phyloP scores from a whole-genome alignment of 768 basidiomycete genomes.

The Hortiboletus campestris region DNA sequence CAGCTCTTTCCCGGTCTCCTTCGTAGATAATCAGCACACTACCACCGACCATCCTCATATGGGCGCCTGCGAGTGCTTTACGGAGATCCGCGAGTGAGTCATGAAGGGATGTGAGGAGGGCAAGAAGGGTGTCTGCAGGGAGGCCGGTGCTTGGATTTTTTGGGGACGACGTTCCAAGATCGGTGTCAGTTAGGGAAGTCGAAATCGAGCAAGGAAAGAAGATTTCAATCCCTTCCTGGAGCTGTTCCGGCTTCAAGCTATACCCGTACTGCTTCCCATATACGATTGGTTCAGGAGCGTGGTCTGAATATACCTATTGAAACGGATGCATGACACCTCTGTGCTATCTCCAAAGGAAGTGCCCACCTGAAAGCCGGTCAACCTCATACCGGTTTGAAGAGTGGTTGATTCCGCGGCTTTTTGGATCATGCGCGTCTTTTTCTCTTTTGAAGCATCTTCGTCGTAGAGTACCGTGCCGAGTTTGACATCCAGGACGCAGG shows the following conservation, averaged over 20 bases:
- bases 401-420: conserved; percentile 72
- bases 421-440: conserved; percentile 74
- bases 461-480: conserved; percentile 90
- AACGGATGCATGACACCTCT: neutral
- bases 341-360: neutral
- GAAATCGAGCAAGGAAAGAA: conserved; percentile 66
- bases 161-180: neutral
- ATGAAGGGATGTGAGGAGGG: conserved; percentile 56
- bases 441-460: conserved; percentile 61
- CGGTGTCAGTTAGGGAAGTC: conserved; percentile 8
- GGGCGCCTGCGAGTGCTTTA: conserved; percentile 46
- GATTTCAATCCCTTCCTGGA: conserved; percentile 70
- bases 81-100: conserved; percentile 52
- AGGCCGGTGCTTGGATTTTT: conserved; percentile 44
- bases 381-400: conserved; percentile 67
- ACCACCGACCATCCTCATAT: conserved; percentile 79
- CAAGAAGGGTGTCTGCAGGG: conserved; percentile 49
- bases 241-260: conserved; percentile 61
- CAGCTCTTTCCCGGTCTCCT: conserved; percentile 46
- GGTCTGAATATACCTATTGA: conserved; percentile 68
- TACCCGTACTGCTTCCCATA: conserved; percentile 81
- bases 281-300: conserved; percentile 50
- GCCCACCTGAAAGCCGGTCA: conserved; percentile 90
- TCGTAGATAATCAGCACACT: conserved; percentile 85
- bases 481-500: conserved; percentile 90